Base-by-base conservation (phyloP, 768 basidiomycete species). In the Serendipita sp. region DNA sequence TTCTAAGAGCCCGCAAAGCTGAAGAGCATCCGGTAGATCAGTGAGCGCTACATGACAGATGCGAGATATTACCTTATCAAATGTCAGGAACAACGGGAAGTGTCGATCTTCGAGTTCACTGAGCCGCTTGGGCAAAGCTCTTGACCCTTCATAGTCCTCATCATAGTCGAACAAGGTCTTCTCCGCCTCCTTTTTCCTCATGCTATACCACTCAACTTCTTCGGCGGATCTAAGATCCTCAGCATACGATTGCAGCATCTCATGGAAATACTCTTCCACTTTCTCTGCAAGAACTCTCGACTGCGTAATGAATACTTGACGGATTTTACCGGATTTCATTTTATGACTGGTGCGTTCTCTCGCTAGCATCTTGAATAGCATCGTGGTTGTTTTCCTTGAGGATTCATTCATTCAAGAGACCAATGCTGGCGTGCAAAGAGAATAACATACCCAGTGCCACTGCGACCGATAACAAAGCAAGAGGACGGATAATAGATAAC, bases 281-380 rank as follows among this genome's bases (percentile, higher is more conserved):
- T 84, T 86, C n/a, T 73, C 74, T 0, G 84, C 84, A 2, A 88
- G 77, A 16, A 82, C 75, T 16, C 76, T 77, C 1, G 86, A 88
- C 68, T 86, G 83, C 0, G 87, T 88, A 1, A 88, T 80, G 65
- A 88, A 88, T 10, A 88, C 70, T 68, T 88, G 87, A 11, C 85
- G 78, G 2, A 83, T 82, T 68, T 79, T 81, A 3, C 31, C 50
- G 0, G 73, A 69, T 44, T 75, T 70, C 2, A 71, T 66, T 16
- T 70, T 73, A 8, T 70, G 71, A 27, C 73, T 71, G 27, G 75
- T 65, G n/a, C 79, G 73, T 67, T 88, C 83, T 3, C 86, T 81
- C 1, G 80, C 78, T 1, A 87, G 75, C 79, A 88, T 87, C 70
- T 86, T 87, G 75, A 84, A 85, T 0, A 88, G 74, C 79, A 88